Base-by-base conservation (phyloP, 176 grass and related monocot species). In the Panicum miliaceum region DNA sequence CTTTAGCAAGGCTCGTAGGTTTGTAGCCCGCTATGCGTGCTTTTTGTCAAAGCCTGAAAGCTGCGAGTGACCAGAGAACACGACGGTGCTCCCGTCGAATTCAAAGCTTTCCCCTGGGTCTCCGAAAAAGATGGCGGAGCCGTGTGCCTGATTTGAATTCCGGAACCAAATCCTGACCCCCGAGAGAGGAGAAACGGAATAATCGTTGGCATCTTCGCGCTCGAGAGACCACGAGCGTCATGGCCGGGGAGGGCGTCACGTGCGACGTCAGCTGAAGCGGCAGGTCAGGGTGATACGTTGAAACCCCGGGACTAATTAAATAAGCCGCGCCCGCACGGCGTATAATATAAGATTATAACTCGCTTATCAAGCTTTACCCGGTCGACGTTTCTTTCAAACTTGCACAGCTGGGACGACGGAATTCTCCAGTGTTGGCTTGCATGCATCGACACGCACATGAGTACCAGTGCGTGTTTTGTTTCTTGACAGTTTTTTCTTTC, bases 201-300 rank as follows among this genome's bases (percentile, higher is more conserved):
- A 47, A 36, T 69, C 65, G 59, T 68, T 67, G 72, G 48, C 51
- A 68, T 58, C 42, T 64, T 75, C 8, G 5, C 12, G 11, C 18
- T 34, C 10, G 22, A 25, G 29, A 32, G 2, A 32, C 29, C 29
- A 32, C n/a, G n/a, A n/a, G n/a, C n/a, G n/a, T n/a, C n/a, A n/a
- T n/a, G n/a, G n/a, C n/a, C n/a, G n/a, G n/a, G n/a, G n/a, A n/a
- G n/a, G n/a, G n/a, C 57, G 38, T 25, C 57, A 20, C 36, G 35
- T 27, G 22, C 9, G 15, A 4, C 86, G 81, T 84, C 87, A 74
- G 4, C 46, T 50, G 0, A 80, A 76, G 75, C 48, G 1, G 74
- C 68, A 80, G n/a, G 76, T 75, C 82, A 50, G 59, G 10, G 69
- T 75, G 82, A 89, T 85, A 89, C 69, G 87, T 85, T 85, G 82